Evolutionary conservation across 108 stramenopile genomes (phyloP).

Genomic region (Nitzschia palea): DNA sequence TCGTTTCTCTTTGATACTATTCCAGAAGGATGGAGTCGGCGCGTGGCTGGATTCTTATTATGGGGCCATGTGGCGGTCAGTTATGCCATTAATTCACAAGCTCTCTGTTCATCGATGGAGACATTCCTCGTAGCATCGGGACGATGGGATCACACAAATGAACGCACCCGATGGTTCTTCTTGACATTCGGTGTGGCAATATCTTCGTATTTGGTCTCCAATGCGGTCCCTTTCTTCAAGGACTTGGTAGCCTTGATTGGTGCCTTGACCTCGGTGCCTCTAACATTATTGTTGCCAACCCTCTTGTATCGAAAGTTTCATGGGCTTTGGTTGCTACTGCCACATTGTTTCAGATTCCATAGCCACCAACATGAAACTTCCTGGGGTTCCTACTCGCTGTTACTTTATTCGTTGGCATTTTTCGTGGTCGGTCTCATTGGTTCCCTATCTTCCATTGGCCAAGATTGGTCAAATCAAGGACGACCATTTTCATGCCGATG

Average conservation of each 20-base stretch:
- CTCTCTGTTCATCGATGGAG: constrained; percentile 61
- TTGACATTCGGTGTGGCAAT: constrained; percentile 45
- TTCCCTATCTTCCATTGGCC: constrained; percentile 47
- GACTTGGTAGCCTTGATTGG: constrained; percentile 68
- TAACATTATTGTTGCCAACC: constrained; percentile 54
- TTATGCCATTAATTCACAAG: constrained; percentile 72
- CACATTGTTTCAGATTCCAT: not conserved
- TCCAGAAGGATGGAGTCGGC: constrained; percentile 39
- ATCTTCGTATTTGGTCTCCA: constrained; percentile 57
- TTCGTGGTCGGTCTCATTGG: constrained; percentile 55
- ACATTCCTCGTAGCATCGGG: not conserved
- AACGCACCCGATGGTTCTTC: constrained; percentile 35
- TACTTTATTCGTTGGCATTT: constrained; percentile 48
- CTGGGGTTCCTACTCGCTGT: constrained; percentile 27
- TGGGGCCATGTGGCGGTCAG: constrained; percentile 74
- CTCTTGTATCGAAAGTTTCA: constrained; percentile 50
- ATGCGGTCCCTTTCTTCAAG: constrained; percentile 73
- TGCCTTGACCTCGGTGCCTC: constrained; percentile 50
- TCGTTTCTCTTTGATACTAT: constrained; percentile 71
- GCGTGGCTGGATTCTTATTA: constrained; percentile 53
- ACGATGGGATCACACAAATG: not conserved
- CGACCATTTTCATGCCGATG: constrained; percentile 49
- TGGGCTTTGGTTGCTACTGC: constrained; percentile 24
- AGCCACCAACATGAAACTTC: too few relatives aligned
- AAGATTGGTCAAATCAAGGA: constrained; percentile 53